Conservation (phyloP, 2,329 filamentous ascomycete genomes). For the Colletotrichum cordylinicola region DNA sequence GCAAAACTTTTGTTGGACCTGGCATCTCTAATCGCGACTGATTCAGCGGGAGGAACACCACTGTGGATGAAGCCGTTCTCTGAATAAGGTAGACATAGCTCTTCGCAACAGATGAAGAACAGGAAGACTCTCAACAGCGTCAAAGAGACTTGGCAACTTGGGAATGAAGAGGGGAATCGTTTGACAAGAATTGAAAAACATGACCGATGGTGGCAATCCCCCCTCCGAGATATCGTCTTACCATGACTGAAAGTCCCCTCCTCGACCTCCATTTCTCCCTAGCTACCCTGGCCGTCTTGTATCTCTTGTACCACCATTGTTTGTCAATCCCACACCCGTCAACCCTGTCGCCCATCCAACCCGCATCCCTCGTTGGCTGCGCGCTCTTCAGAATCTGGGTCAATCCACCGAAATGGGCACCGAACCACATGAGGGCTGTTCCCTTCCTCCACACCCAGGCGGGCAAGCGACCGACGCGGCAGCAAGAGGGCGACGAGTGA, state of each 20-base stretch:
- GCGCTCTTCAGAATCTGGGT: conserved; percentile 8
- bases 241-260: not conserved
- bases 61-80: not conserved
- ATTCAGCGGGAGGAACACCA: not conserved
- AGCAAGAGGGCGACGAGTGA: not conserved
- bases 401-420: conserved; percentile 19
- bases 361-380: conserved; percentile 12
- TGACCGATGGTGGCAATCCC: not conserved
- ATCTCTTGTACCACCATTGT: conserved; percentile 3
- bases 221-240: not conserved
- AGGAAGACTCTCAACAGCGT: not conserved
- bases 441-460: conserved; percentile 9
- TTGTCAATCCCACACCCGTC: conserved; percentile 1
- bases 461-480: not conserved
- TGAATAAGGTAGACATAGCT: not conserved
- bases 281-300: not conserved
- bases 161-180: not conserved
- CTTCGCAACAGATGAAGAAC: not conserved
- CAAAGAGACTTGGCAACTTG: not conserved
- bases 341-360: conserved; percentile 12
- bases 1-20: not conserved
- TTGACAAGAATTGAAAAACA: not conserved
- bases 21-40: not conserved
- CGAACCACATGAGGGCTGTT: conserved; percentile 7
- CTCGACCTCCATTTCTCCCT: not conserved